A percentile compares a stretch with the other conserved stretches of the same genome.
Conservation (phyloP, 306 rosid species). For the Cyamopsis tetragonoloba region DNA sequence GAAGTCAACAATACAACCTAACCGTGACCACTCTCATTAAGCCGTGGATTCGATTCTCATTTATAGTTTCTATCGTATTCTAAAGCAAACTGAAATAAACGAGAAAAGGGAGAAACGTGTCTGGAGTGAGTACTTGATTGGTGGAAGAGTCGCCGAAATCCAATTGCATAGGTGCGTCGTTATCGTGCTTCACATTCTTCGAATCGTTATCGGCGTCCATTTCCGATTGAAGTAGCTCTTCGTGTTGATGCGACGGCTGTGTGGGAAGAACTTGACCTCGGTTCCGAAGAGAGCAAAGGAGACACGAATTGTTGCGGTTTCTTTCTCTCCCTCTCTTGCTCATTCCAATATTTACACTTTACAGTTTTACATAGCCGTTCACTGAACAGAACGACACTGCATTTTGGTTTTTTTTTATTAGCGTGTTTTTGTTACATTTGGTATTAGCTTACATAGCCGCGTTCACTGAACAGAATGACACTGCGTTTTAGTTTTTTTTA, state of each 20-base stretch:
- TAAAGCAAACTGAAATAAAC: not conserved
- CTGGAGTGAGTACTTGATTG: conserved; percentile 25
- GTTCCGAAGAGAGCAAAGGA: not conserved
- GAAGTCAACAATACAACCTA: not conserved
- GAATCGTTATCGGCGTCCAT: conserved; percentile 55
- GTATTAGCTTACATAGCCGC: no score
- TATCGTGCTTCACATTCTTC: conserved; percentile 10
- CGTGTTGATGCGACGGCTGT: not conserved
- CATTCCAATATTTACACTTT: no score
- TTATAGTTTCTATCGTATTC: not conserved
- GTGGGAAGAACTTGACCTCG: not conserved
- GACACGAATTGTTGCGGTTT: not conserved
- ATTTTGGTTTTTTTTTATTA: no score
- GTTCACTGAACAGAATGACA: no score
- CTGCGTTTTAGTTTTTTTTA: no score
- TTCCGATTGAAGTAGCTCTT: not conserved
- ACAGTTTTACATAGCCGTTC: no score
- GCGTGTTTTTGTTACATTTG: no score
- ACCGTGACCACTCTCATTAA: not conserved
- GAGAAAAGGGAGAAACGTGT: not conserved
- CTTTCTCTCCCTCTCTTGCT: not conserved
- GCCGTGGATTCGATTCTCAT: not conserved
- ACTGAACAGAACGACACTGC: no score
- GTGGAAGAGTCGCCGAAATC: conserved; percentile 45
- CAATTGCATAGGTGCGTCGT: conserved; percentile 38